A percentile compares a stretch with the other conserved stretches of the same genome.
Conservation (phyloP, 495 filamentous ascomycete species). For the Xylaria nigripes region DNA sequence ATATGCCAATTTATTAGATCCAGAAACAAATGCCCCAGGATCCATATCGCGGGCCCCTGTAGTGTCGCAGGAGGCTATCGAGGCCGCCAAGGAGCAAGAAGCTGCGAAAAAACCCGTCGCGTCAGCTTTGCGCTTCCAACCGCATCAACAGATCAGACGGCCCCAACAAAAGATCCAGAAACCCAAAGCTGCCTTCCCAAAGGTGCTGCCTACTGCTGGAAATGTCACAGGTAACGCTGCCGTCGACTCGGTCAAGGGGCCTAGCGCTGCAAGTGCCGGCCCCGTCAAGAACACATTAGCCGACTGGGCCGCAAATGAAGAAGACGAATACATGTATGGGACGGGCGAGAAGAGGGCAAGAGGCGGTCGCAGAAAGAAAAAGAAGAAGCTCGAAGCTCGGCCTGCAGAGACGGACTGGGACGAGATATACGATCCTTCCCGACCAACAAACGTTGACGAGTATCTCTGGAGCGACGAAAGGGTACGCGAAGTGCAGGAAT, state of each 20-base stretch:
- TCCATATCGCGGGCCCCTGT: conserved; percentile 70
- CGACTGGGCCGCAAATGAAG: conserved; percentile 66
- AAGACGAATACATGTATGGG: conserved; percentile 52
- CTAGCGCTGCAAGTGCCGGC: conserved; percentile 12
- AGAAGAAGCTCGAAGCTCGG: conserved; percentile 56
- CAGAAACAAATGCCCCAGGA: conserved; percentile 28
- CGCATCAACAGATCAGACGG: conserved; percentile 40
- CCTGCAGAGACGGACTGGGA: conserved; percentile 73
- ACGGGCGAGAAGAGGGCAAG: conserved; percentile 58
- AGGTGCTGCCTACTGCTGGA: conserved; percentile 21
- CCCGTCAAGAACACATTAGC: conserved; percentile 60
- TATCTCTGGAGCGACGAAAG: conserved; percentile 83
- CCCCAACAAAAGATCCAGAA: conserved; percentile 65
- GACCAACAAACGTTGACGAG: conserved; percentile 80
- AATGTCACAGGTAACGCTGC: not conserved
- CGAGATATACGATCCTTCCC: conserved; percentile 79
- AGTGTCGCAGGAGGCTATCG: conserved; percentile 51
- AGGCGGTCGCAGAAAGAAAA: conserved; percentile 62
- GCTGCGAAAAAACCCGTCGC: conserved; percentile 65
- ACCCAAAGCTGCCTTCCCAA: conserved; percentile 54
- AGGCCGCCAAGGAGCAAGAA: conserved; percentile 44
- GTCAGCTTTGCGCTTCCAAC: conserved; percentile 82
- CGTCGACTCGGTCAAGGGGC: not conserved
- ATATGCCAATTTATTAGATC: conserved; percentile 50
- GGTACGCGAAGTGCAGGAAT: conserved; percentile 69